These are phyloP conservation scores for Moelleriella libera DNA, from an alignment of 2,329 filamentous ascomycete species.

Conservation along the genomic window DNA sequence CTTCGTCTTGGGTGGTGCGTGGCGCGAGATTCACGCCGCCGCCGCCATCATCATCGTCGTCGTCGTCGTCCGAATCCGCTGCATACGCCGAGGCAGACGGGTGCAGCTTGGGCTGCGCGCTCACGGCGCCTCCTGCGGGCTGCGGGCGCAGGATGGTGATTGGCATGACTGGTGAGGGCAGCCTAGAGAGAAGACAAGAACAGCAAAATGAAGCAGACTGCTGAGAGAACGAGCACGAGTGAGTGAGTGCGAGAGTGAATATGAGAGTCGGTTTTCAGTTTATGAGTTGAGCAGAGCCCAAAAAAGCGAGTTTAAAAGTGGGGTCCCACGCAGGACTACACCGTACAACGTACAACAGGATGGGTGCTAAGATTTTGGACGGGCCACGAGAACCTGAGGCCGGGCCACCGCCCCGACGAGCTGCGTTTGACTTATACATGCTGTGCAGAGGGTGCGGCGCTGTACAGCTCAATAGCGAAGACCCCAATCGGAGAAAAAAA, in stretches of 20 bases:
- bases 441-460: too few relatives aligned
- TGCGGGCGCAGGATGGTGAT: slow-evolving; percentile 32
- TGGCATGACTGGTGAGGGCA: slow-evolving; percentile 20
- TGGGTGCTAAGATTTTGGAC: background rate
- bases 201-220: too few relatives aligned
- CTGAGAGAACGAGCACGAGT: background rate
- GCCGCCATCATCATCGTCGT: slow-evolving; percentile 29
- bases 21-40: slow-evolving; percentile 30
- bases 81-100: too few relatives aligned
- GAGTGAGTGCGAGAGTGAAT: background rate
- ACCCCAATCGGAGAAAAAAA: background rate
- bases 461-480: too few relatives aligned
- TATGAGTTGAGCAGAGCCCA: too few relatives aligned
- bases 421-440: too few relatives aligned
- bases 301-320: too few relatives aligned
- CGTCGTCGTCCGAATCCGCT: slow-evolving; percentile 21
- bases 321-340: too few relatives aligned
- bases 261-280: too few relatives aligned
- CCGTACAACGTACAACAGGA: background rate
- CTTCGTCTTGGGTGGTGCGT: slow-evolving; percentile 21
- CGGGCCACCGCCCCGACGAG: too few relatives aligned
- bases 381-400: background rate
- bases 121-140: slow-evolving; percentile 12
- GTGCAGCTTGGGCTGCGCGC: slow-evolving; percentile 9
- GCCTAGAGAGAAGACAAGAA: too few relatives aligned